Base-by-base conservation (phyloP, 208 protist species). In the Trypanosoma mega region DNA sequence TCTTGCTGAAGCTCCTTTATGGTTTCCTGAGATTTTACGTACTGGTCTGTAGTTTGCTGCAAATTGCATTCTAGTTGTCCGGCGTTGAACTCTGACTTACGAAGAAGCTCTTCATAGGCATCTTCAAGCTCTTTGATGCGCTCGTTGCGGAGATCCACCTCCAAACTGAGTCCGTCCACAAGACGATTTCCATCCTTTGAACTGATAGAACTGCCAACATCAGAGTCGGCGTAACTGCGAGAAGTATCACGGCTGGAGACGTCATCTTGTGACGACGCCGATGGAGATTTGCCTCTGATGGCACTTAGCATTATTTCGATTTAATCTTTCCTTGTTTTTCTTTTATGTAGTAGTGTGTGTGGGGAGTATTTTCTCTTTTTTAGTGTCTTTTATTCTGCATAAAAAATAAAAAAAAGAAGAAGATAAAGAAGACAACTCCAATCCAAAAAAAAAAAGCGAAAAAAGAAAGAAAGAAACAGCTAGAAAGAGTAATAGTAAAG, bases 91-190 rank as follows among this genome's bases (percentile, higher is more conserved):
- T 71, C 43, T 14, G 62, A 68, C 26, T 63, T 84, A 23, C 69
- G 72, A 60, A 72, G 39, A 24, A 79, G 50, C 18, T 80, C 46
- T 26, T 74, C 57, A 49, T 70, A 80, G 12, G 39, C 53, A 3
- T 24, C 27, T 36, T 80, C 73, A 20, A 84, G 73, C 50, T 84
- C 78, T 23, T 67, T 74, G n/a, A 84, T 80, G 36, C 78, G 78
- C 48, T 84, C 73, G 4, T 68, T 54, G 23, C 65, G 67, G 4
- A 84, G 14, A 0, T 80, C 69, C 9, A 84, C n/a, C 47, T 84
- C 78, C 12, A 84, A 33, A 14, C 46, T 20, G 16, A 80, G 55
- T 11, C 24, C 56, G 34, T 52, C 52, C 0, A 69, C 21, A 4
- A 63, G 20, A 9, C 71, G 76, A 37, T 70, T 63, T 1, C n/a